Base-by-base conservation (phyloP, 208 protist genomes). In the Kentomonas sorsogonicus region DNA sequence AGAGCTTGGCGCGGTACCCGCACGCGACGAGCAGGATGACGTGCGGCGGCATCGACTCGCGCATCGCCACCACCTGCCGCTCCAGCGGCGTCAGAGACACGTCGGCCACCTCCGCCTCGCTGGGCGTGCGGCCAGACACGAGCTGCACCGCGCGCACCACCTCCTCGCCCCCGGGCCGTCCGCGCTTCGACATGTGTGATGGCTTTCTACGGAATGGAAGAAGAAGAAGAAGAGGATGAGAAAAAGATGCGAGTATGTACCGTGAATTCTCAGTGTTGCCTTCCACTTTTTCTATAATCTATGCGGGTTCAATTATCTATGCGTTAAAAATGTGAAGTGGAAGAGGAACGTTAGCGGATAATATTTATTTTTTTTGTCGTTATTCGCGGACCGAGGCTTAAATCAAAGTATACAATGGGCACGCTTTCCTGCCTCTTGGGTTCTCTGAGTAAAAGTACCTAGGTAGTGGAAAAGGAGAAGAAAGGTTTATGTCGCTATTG, bases 11-110 rank as follows among this genome's bases (percentile, higher is more conserved):
- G 4, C 81, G 73, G 57, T 94, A 94, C 16, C 88, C 88, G 60
- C 88, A 94, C 20, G 84, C 83, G n/a, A 94, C 84, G 60, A 94
- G 60, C 39, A 94, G 60, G 9, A 94, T 63, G 18, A 82, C 79
- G 54, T 87, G 67, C 2, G 60, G 59, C 0, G 83, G 56, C 0
- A 94, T 23, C 33, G 67, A 69, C 45, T 69, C 60, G 63, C 77
- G 79, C 38, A 94, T 57, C 33, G 56, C 52, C 33, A 89, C 79
- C 7, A 94, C 88, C 41, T 94, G 88, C 46, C 68, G 64, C 66
- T 94, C 84, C 18, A 94, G 74, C 4, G 83, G 84, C 1, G 84
- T 94, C n/a, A 94, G 68, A 0, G 69, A 53, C 36, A 69, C 39
- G 11, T 54, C 71, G 16, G 69, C 66, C 23, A 69, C 36, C 29